These are phyloP conservation scores for Phytopythium cucurbitacearum DNA, from an alignment of 352 stramenopile species.

Conservation along the genomic window DNA sequence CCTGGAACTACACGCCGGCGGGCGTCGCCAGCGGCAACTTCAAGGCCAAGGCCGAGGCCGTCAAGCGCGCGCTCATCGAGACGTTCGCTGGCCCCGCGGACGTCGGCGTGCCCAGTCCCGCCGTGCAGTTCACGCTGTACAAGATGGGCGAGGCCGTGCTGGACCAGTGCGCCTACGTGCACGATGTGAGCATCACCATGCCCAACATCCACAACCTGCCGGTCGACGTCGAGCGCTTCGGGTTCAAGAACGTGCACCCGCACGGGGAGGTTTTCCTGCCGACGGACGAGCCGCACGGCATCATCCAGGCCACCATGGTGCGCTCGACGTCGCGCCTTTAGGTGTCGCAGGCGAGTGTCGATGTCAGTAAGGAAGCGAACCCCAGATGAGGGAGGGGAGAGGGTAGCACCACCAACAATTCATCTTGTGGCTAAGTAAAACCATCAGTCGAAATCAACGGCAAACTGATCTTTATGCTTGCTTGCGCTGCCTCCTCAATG, in stretches of 20 bases:
- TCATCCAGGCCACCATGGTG: conserved; percentile 83
- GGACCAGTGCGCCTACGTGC: conserved; percentile 54
- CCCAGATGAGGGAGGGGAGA: no score
- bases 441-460: background rate
- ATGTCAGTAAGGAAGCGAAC: background rate
- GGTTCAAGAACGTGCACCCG: conserved; percentile 82
- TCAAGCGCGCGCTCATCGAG: conserved; percentile 72
- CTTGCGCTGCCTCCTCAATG: background rate
- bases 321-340: conserved; percentile 50
- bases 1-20: conserved; percentile 64
- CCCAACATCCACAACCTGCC: conserved; percentile 89
- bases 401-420: no score
- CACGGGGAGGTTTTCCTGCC: conserved; percentile 87
- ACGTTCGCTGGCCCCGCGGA: conserved; percentile 77
- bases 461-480: background rate
- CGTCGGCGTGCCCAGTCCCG: conserved; percentile 65
- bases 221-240: conserved; percentile 80
- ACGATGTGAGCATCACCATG: conserved; percentile 76
- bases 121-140: conserved; percentile 83
- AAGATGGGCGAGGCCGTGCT: conserved; percentile 85
- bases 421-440: no score
- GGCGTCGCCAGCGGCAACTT: conserved; percentile 32
- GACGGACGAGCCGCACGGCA: conserved; percentile 83
- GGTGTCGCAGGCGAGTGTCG: background rate
- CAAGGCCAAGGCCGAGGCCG: conserved; percentile 33